Evolutionary conservation across 2,329 filamentous ascomycete species (phyloP), one percentile per base, ranked within the genome.

Genomic region (Botrytis deweyae): DNA sequence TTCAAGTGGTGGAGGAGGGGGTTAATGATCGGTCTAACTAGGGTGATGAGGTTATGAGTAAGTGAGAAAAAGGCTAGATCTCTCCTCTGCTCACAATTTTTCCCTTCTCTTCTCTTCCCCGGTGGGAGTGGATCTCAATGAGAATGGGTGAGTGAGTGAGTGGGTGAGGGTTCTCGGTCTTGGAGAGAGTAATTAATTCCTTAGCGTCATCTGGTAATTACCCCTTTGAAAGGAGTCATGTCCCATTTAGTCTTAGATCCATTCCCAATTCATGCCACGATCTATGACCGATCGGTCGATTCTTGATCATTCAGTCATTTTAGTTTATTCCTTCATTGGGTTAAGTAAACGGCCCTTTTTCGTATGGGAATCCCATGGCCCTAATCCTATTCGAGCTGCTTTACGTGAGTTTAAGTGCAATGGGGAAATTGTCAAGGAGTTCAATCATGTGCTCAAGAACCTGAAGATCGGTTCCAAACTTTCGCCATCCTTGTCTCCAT

Each of bases 361-460:
- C 14, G 6, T 5, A 18, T 0, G 7, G 4, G 2, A 29, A 2
- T 1, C 0, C 0, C 1, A 2, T 3, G 0, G 1, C 3, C 10
- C 33, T 68, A 68, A 14, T 29, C 65, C 65, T 55, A 40, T 14
- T 55, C 1, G 1, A 29, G 65, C 36, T 1, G 4, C 10, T 38
- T 40, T 40, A 22, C 25, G 25, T 25, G 46, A 29, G 52, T 29
- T 25, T 58, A 58, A 16, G 52, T 8, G 52, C 0, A 58, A 58
- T 58, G 52, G 52, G 52, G 52, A 58, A 58, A 55, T 44, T 63
- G 36, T 42, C 61, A 42, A 66, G 64, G 33, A 67, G 42, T 64
- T 33, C 25, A 44, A 33, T 64, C 62, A 64, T 64, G 62, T 64
- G 62, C 62, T 44, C 62, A 63, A 64, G n/a, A 64, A 64, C 61